Percentiles rank a stretch among this genome's conserved stretches.
Evolutionary conservation across 352 stramenopile species (phyloP).

Genomic region (Aphanomyces invadans): DNA sequence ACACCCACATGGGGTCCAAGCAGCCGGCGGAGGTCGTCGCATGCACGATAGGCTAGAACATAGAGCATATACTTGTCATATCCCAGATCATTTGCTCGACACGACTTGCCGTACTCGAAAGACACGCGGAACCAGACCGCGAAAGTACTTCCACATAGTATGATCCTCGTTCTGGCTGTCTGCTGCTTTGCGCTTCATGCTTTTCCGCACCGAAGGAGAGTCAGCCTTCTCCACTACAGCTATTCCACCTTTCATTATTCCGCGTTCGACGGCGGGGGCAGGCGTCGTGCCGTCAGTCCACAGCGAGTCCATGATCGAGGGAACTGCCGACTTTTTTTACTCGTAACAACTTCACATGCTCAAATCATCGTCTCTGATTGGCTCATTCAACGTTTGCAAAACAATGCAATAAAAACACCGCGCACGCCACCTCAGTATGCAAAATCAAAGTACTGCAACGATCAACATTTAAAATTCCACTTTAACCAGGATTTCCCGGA

Average conservation of each 20-base stretch:
- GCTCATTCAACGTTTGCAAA: background rate
- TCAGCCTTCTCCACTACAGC: too few species aligned
- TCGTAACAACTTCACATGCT: too few species aligned
- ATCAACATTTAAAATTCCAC: too few species aligned
- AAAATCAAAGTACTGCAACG: too few species aligned
- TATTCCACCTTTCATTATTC: too few species aligned
- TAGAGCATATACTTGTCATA: background rate
- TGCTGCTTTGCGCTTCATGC: slow-evolving; percentile 1
- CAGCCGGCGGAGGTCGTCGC: slow-evolving; percentile 18
- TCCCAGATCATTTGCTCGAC: too few species aligned
- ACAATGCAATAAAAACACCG: background rate
- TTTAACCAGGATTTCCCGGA: too few species aligned
- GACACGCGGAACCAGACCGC: background rate
- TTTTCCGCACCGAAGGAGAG: background rate
- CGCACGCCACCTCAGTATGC: too few species aligned
- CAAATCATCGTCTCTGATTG: background rate
- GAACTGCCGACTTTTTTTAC: background rate
- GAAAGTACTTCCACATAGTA: slow-evolving; percentile 12
- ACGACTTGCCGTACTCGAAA: background rate
- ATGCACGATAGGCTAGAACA: slow-evolving; percentile 1
- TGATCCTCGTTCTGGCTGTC: background rate
- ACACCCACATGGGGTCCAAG: slow-evolving; percentile 17
- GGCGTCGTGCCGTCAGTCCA: background rate
- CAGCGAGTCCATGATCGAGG: background rate
- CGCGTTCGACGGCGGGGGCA: background rate